These are phyloP conservation scores for Candida tibetensis DNA, from an alignment of 805 yeast genomes.

Conservation along the genomic window DNA sequence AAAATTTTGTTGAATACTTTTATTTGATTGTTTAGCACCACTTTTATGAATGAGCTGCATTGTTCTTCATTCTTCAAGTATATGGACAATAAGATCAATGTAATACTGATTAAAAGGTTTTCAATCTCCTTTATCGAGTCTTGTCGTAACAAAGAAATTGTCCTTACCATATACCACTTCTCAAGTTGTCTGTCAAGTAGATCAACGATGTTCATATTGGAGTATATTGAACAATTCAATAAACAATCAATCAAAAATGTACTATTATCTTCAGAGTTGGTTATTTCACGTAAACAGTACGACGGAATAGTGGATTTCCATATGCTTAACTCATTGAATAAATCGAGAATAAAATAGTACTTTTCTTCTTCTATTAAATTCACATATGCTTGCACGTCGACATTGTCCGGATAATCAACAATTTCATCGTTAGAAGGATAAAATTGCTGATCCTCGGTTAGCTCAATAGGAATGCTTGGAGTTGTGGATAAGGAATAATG, in stretches of 20 bases:
- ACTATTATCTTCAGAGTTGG: slow-evolving; percentile 12
- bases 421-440: not conserved
- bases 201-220: slow-evolving; percentile 5
- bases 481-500: not conserved
- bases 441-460: not conserved
- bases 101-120: slow-evolving; percentile 29
- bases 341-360: slow-evolving; percentile 39
- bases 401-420: slow-evolving; percentile 10
- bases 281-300: slow-evolving; percentile 23
- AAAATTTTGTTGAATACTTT: slow-evolving; percentile 29
- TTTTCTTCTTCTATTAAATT: slow-evolving; percentile 30
- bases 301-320: slow-evolving; percentile 38
- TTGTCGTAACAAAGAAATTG: slow-evolving; percentile 3
- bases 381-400: slow-evolving; percentile 20
- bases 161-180: slow-evolving; percentile 20
- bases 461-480: not conserved
- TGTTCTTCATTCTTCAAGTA: slow-evolving; percentile 15
- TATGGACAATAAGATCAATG: slow-evolving; percentile 24
- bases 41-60: slow-evolving; percentile 8
- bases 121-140: slow-evolving; percentile 23
- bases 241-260: slow-evolving; percentile 30
- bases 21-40: slow-evolving; percentile 31
- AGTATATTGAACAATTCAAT: slow-evolving; percentile 25
- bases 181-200: slow-evolving; percentile 21
- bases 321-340: slow-evolving; percentile 36